Conservation (phyloP, 495 filamentous ascomycete species). For the Cenococcum geophilum region DNA sequence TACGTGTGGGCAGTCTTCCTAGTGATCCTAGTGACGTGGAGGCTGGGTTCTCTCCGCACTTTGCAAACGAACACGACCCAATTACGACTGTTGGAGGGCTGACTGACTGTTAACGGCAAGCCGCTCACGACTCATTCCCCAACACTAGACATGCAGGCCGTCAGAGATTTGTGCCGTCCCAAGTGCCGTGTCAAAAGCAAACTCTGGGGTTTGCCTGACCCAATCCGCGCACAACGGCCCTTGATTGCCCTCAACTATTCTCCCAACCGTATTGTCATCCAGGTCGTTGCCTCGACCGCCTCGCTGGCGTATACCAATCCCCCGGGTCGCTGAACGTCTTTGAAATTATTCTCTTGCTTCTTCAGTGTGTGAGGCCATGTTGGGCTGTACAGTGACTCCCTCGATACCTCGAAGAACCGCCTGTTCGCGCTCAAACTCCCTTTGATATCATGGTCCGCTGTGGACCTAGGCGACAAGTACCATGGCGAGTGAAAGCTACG, state of each 20-base stretch:
- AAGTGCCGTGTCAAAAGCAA: background rate
- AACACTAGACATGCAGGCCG: background rate
- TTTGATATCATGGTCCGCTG: constrained; percentile 7
- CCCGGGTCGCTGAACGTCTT: background rate
- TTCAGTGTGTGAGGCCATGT: background rate
- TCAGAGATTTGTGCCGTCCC: background rate
- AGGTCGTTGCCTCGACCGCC: background rate
- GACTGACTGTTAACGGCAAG: background rate
- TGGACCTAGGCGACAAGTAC: background rate
- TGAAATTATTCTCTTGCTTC: background rate
- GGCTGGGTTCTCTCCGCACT: background rate
- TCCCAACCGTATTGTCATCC: background rate
- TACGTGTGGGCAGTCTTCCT: background rate
- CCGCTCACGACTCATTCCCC: background rate
- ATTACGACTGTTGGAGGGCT: background rate
- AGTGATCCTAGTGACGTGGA: background rate
- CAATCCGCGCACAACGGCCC: background rate
- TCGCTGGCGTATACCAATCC: background rate
- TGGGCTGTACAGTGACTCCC: background rate
- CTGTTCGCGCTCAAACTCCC: background rate
- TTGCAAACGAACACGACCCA: background rate
- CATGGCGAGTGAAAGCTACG: constrained; percentile 16
- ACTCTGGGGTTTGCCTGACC: background rate
- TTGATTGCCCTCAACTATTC: background rate
- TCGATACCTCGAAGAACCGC: background rate